Base-by-base conservation (phyloP, 129 eudicot genomes). In the Scalesia atractyloides region DNA sequence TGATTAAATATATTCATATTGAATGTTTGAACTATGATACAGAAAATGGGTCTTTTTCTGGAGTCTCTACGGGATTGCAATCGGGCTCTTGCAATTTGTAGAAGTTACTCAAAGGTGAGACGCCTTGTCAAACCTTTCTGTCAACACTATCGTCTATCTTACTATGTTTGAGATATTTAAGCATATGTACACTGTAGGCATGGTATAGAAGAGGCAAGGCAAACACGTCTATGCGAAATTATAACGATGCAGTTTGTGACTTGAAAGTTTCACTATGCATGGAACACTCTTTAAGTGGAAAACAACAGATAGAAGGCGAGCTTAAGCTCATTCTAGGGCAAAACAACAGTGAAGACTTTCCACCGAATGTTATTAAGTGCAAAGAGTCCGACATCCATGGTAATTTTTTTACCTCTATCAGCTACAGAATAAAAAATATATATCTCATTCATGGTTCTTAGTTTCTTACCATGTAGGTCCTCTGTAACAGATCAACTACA, bases 141-240 rank as follows among this genome's bases (percentile, higher is more conserved):
- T 36, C 54, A 15, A 62, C 36, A 58, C 59, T 24, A 20, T 58
- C 26, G 37, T 34, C 34, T 26, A 43, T 8, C 51, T 57, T 7
- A 51, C 66, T 37, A 60, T 41, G 44, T n/a, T 72, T 79, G 53
- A 47, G 50, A 39, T 65, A 8, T 83, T 7, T 20, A 58, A 60
- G 3, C 56, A 59, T 26, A 43, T 44, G 14, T 17, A 15, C 68
- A 52, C 46, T 83, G 51, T 75, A 92, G 98, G 96, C 98, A 52
- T 93, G 98, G 97, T 93, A 86, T 73, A 71, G 98, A 83, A 89
- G 98, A 87, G 90, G 90, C 24, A 89, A 86, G 76, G 96, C 87
- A 46, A 87, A 93, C 83, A 82, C 79, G 71, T 81, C 92, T 63
- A 62, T 86, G 86, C 85, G 81, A 66, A 87, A 86, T 64, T 79